Conservation (phyloP, 1,139 yeast species). For the Debaryomyces sp. region DNA sequence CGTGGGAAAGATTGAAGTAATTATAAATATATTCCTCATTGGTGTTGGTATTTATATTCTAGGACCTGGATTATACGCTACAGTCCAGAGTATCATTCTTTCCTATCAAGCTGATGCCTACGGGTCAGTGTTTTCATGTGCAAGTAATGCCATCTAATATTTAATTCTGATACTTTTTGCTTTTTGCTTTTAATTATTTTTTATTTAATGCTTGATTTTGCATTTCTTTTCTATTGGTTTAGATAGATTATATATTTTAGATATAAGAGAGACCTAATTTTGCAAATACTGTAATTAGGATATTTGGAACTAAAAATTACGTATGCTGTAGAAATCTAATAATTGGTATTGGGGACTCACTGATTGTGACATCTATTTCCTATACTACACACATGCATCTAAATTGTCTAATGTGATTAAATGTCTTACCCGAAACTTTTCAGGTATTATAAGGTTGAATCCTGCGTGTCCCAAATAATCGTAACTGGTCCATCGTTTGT, state of each 20-base stretch:
- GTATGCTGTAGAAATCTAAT: neutral
- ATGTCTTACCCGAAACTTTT: neutral
- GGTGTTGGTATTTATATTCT: constrained; percentile 52
- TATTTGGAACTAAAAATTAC: neutral
- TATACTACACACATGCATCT: neutral
- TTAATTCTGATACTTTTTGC: neutral
- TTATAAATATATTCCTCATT: constrained; percentile 41
- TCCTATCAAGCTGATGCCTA: constrained; percentile 48
- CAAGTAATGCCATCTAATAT: constrained; percentile 38
- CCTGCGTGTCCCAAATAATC: constrained; percentile 66
- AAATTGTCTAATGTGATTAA: neutral
- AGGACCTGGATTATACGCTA: constrained; percentile 62
- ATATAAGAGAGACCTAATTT: constrained; percentile 1
- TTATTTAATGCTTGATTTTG: neutral
- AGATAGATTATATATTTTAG: constrained; percentile 1
- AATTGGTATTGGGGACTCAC: too few species aligned
- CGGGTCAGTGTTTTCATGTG: constrained; percentile 56
- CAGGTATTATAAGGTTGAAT: constrained; percentile 15
- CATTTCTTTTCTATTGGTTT: neutral
- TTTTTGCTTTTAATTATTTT: constrained; percentile 3
- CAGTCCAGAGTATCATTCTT: constrained; percentile 53
- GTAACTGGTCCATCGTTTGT: constrained; percentile 89
- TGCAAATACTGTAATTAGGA: neutral
- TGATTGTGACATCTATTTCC: too few species aligned
- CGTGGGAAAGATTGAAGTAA: constrained; percentile 31